Evolutionary conservation across 1,284 basidiomycete genomes (phyloP).

Genomic region (Porogramme epimiltina): DNA sequence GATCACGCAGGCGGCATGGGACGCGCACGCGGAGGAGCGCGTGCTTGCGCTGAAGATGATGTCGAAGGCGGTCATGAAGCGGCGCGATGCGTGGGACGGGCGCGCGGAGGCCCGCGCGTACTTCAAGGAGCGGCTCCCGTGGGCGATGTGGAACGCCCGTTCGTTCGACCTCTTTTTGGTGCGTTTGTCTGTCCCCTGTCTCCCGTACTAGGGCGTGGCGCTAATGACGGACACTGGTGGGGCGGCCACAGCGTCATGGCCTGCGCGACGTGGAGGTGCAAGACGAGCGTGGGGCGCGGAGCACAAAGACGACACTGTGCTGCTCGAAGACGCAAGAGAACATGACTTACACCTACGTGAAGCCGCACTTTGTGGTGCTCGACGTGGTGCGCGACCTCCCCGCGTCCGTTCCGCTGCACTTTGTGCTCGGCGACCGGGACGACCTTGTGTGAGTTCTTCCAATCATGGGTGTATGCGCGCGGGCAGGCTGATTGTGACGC

Average conservation of each 20-base stretch:
- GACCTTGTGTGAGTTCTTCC: conserved; percentile 9
- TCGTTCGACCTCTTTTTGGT: conserved; percentile 18
- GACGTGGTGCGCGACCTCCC: conserved; percentile 6
- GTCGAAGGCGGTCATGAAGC: conserved; percentile 9
- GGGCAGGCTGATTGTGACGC: too few relatives aligned
- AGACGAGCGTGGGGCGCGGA: not conserved
- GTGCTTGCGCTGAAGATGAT: conserved; percentile 5
- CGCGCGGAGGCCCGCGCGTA: conserved; percentile 14
- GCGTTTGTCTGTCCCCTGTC: not conserved
- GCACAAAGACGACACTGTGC: conserved; percentile 8
- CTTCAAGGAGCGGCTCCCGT: conserved; percentile 20
- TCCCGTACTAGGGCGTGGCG: not conserved
- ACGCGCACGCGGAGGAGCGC: conserved; percentile 1
- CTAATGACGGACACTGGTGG: not conserved
- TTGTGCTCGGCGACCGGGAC: conserved; percentile 6
- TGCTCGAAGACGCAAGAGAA: conserved; percentile 13
- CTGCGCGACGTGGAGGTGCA: conserved; percentile 1
- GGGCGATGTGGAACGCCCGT: conserved; percentile 19
- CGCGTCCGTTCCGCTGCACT: conserved; percentile 7
- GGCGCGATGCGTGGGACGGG: conserved; percentile 16
- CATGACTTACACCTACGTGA: conserved; percentile 4
- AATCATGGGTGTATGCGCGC: not conserved
- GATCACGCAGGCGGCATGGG: conserved; percentile 5
- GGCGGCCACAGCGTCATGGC: conserved; percentile 5
- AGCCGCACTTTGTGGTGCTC: conserved; percentile 9